Conservation (phyloP, 257 asterid genomes). For the Knoxia roxburghii region DNA sequence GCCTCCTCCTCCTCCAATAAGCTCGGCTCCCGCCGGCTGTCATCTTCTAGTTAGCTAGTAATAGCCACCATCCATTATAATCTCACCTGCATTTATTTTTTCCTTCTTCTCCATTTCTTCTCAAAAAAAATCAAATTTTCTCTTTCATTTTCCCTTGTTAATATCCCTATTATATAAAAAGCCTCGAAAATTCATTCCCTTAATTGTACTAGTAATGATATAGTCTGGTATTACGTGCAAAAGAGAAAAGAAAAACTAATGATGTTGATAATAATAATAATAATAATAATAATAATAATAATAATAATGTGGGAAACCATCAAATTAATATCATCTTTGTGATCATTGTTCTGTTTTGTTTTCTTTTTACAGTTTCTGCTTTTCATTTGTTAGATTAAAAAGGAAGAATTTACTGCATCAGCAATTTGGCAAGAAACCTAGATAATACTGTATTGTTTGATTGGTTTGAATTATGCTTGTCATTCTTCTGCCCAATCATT, state of each 20-base stretch:
- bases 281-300: no score
- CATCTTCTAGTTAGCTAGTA: slow-evolving; percentile 33
- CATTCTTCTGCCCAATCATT: no score
- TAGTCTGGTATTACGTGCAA: neutral
- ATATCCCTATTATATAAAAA: slow-evolving; percentile 8
- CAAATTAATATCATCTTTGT: no score
- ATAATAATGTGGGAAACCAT: neutral
- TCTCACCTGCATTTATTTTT: neutral
- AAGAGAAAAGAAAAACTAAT: neutral
- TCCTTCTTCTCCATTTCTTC: slow-evolving; percentile 21
- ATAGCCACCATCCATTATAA: no score
- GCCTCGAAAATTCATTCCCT: neutral
- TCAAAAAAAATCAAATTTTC: neutral
- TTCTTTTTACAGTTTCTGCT: neutral
- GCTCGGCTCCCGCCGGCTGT: slow-evolving; percentile 32
- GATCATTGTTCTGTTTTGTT: no score
- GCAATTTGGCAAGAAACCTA: no score
- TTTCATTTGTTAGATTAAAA: no score
- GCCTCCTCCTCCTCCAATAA: slow-evolving; percentile 16
- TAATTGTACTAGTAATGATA: neutral
- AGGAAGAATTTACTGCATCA: no score
- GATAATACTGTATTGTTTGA: no score
- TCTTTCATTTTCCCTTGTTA: slow-evolving; percentile 13
- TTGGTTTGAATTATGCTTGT: no score
- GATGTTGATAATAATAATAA: neutral